These are phyloP conservation scores for Euphrasia confusa DNA, from an alignment of 257 asterid species.

Conservation along the genomic window DNA sequence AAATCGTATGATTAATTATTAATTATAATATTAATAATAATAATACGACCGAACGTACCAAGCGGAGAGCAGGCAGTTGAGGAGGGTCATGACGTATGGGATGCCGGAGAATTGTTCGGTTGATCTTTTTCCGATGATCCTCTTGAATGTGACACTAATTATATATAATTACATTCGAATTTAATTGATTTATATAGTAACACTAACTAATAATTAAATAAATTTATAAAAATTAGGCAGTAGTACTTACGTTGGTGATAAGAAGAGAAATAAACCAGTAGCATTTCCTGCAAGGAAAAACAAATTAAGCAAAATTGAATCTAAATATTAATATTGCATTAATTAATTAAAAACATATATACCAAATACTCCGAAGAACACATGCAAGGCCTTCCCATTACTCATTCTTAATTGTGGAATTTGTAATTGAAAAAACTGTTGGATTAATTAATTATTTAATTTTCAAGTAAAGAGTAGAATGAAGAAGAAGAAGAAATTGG, in stretches of 20 bases:
- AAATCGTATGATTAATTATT: no score
- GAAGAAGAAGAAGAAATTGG: not conserved
- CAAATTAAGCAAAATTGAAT: not conserved
- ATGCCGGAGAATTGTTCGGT: slow-evolving; percentile 69
- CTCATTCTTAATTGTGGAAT: slow-evolving; percentile 22
- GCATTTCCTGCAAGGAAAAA: slow-evolving; percentile 53
- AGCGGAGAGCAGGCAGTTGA: slow-evolving; percentile 55
- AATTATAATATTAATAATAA: no score
- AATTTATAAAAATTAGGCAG: not conserved
- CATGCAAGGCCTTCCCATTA: slow-evolving; percentile 33
- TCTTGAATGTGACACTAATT: slow-evolving; percentile 53
- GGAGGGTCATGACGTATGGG: slow-evolving; percentile 61
- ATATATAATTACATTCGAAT: not conserved
- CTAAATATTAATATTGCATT: not conserved
- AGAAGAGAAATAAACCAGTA: slow-evolving; percentile 70
- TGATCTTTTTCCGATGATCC: slow-evolving; percentile 43
- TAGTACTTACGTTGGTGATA: slow-evolving; percentile 67
- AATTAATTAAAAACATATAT: not conserved
- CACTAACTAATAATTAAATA: not conserved
- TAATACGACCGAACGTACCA: no score
- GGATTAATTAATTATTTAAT: not conserved
- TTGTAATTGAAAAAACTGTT: not conserved
- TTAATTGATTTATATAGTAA: not conserved
- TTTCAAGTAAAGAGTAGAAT: not conserved
- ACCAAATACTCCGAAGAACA: slow-evolving; percentile 55